Percentiles rank a stretch among this genome's conserved stretches.
Conservation (phyloP, 495 filamentous ascomycete genomes). For the Xylaria venustula region DNA sequence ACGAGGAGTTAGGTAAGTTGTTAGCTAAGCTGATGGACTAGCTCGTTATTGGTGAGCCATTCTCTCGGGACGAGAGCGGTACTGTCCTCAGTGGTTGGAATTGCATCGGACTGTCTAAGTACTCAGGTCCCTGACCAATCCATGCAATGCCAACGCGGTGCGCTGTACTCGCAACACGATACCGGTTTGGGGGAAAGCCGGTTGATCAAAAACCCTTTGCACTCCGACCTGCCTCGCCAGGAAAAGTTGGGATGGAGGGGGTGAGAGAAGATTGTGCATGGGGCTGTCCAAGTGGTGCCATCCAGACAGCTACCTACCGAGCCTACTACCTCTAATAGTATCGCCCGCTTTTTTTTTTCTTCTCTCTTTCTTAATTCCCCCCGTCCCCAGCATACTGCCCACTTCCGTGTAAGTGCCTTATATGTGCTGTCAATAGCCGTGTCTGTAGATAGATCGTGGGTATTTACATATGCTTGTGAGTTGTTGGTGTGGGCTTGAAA, state of each 20-base stretch:
- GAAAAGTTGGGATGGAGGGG: not conserved
- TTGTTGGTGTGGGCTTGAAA: not conserved
- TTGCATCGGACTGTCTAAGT: not conserved
- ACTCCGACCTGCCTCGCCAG: conserved; percentile 9
- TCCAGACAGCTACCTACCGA: no score
- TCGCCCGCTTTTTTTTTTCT: not conserved
- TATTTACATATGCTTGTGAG: not conserved
- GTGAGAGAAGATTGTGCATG: not conserved
- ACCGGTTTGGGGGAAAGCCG: not conserved
- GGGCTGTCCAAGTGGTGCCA: no score
- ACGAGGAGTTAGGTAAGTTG: not conserved
- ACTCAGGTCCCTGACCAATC: not conserved
- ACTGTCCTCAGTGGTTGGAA: not conserved
- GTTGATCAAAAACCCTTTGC: not conserved
- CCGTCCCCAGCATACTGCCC: not conserved
- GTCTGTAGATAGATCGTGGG: not conserved
- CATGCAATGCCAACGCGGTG: not conserved
- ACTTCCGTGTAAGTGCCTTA: no score
- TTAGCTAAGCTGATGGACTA: not conserved
- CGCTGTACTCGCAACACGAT: not conserved
- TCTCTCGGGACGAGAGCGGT: conserved; percentile 2
- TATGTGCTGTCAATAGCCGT: not conserved
- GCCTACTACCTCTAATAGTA: no score
- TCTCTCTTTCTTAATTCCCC: not conserved
- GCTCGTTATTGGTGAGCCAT: conserved; percentile 12